These are phyloP conservation scores for Fraxinus latifolia DNA, from an alignment of 305 asterid genomes.

Conservation along the genomic window DNA sequence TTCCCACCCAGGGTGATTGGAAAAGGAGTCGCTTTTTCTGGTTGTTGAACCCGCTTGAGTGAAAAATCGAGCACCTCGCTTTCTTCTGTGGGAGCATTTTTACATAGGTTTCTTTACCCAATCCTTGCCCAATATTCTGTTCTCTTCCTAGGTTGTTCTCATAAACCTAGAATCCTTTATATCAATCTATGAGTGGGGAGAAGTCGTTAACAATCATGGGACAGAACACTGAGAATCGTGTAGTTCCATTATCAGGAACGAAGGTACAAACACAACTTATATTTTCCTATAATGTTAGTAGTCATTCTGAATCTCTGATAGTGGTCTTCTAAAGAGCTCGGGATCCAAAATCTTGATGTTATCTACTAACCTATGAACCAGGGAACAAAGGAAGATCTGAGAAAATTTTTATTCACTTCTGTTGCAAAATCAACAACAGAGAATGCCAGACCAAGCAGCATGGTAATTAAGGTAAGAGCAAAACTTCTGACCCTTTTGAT, in stretches of 20 bases:
- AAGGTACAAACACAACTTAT: conserved; percentile 24
- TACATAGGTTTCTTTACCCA: conserved; percentile 22
- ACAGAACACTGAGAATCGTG: conserved; percentile 25
- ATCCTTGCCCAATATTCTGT: not conserved
- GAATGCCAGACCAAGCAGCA: conserved; percentile 52
- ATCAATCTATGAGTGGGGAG: conserved; percentile 27
- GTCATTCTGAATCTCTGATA: conserved; percentile 16
- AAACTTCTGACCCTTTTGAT: not conserved
- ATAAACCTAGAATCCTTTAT: not conserved
- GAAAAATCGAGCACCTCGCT: not conserved
- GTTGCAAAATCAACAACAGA: conserved; percentile 32
- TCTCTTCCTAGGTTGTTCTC: not conserved
- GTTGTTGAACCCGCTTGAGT: not conserved
- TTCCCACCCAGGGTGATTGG: not conserved
- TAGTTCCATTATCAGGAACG: conserved; percentile 23
- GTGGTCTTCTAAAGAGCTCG: not conserved
- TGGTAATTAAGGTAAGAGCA: conserved; percentile 46
- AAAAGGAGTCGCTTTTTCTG: not conserved
- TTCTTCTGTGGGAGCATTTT: not conserved
- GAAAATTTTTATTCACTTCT: conserved; percentile 33
- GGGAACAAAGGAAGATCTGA: conserved; percentile 43
- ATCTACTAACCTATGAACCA: conserved; percentile 18
- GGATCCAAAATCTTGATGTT: not conserved
- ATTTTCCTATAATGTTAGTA: not conserved
- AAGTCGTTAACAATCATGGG: conserved; percentile 30